Evolutionary conservation across 371 early-diverging fungal species (phyloP), one percentile per base, ranked within the genome.

Genomic region (Actinomucor elegans): DNA sequence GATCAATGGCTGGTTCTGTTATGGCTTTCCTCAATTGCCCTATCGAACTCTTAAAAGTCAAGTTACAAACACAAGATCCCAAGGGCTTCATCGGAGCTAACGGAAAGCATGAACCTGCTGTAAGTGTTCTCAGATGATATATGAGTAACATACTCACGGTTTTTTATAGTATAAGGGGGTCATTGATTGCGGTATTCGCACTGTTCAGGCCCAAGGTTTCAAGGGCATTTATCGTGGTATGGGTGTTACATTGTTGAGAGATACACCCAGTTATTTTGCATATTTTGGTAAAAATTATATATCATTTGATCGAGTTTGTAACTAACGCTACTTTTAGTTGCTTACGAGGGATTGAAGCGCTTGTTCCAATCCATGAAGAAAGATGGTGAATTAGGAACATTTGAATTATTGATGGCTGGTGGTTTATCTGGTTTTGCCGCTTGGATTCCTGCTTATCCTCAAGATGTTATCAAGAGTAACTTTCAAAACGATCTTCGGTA

Each of bases 401-500:
- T 73, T 24, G 90, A 92, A 56, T 66, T 92, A 52, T 64, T 93
- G 46, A 53, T 91, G 59, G 87, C 92, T 14, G 94, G 94, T 51
- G 94, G 93, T 45, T 58, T 86, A 40, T 89, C 92, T 12, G 94
- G 94, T 18, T 79, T 89, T 45, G 84, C 78, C 26, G 89, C 91
- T 18, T 94, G 94, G 94, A 65, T 93, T 11, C 85, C 89, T 4
- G 88, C 91, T 21, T 93, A 90, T 56, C 94, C 94, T 24, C 91
- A 92, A 63, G 94, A 94, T 64, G 92, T 94, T 18, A 74, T 94
- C 62, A 94, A 94, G 67, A 87, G 87, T 41, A 75, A 85, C 27
- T 83, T 88, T 69, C 91, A 93, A 64, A 87, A 77, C 52, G 72
- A 79, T 47, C 60, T 67, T 44, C 60, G 65, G 67, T 71, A 67